phyloP scores from a whole-genome alignment of 1,284 basidiomycete genomes.

The Hypsizygus ulmarius region DNA sequence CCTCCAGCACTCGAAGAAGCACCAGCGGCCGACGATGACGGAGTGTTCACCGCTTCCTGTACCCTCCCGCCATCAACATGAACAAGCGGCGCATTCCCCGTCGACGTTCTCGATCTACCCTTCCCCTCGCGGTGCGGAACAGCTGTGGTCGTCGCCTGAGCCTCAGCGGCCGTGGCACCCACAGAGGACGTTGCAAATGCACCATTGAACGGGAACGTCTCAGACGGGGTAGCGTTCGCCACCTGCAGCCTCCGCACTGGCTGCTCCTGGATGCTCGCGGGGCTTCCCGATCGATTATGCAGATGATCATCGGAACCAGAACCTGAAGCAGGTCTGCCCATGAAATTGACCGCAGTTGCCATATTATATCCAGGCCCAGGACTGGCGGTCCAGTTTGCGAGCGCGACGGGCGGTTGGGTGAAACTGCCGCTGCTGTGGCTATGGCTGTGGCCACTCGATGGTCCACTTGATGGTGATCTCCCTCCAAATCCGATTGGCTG shows the following conservation, averaged over 20 bases:
- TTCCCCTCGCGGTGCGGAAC: slow-evolving; percentile 26
- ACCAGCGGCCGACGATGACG: not conserved
- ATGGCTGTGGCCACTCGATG: slow-evolving; percentile 14
- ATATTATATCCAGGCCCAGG: slow-evolving; percentile 14
- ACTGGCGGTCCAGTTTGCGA: slow-evolving; percentile 16
- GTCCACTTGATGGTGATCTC: not conserved
- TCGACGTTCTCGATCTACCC: slow-evolving; percentile 24
- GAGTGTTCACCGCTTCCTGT: slow-evolving; percentile 3
- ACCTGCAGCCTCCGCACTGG: slow-evolving; percentile 29
- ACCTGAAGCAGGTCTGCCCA: slow-evolving; percentile 9
- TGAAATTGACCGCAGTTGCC: slow-evolving; percentile 5
- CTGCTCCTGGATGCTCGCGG: slow-evolving; percentile 29
- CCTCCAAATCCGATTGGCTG: not conserved
- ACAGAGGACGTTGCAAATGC: slow-evolving; percentile 16
- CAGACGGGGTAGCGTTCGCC: slow-evolving; percentile 27
- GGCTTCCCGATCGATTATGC: slow-evolving; percentile 29
- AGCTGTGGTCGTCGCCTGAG: slow-evolving; percentile 1
- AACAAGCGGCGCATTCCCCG: slow-evolving; percentile 29
- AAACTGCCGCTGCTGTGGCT: slow-evolving; percentile 19
- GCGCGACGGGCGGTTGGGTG: slow-evolving; percentile 15
- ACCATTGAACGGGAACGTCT: slow-evolving; percentile 14
- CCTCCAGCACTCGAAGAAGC: slow-evolving; percentile 5
- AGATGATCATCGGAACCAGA: slow-evolving; percentile 14
- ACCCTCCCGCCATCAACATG: slow-evolving; percentile 32
- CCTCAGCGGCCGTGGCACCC: slow-evolving; percentile 16